phyloP scores from a whole-genome alignment of 805 yeast species.

The Nakazawaea ambrosiae region DNA sequence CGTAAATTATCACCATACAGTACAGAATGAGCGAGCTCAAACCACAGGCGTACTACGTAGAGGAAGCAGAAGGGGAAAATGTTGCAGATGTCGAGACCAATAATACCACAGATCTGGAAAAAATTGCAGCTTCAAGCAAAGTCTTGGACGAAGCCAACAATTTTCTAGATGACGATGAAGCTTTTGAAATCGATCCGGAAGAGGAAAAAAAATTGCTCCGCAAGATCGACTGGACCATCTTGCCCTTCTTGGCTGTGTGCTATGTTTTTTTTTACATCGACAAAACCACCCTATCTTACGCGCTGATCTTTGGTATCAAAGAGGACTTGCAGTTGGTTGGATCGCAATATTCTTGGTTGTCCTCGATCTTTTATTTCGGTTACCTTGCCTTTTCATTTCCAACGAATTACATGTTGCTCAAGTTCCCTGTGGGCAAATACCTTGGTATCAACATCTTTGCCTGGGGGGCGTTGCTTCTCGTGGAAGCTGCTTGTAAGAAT shows the following conservation, averaged over 20 bases:
- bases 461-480: conserved; percentile 36
- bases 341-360: conserved; percentile 18
- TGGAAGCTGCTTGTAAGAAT: conserved; percentile 33
- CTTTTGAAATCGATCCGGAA: conserved; percentile 13
- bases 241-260: conserved; percentile 23
- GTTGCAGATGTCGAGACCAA: no score
- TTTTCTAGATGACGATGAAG: conserved; percentile 7
- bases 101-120: no score
- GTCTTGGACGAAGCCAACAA: conserved; percentile 6
- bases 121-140: no score
- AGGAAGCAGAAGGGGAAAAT: no score
- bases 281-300: conserved; percentile 11
- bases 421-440: conserved; percentile 15
- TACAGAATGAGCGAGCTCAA: no score
- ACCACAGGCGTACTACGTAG: no score
- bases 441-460: conserved; percentile 24
- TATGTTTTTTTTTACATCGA: conserved; percentile 10
- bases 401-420: conserved; percentile 11
- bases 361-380: conserved; percentile 10
- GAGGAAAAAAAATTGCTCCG: conserved; percentile 25
- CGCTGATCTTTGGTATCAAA: conserved; percentile 29
- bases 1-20: no score
- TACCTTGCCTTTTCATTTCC: conserved; percentile 4
- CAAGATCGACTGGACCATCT: conserved; percentile 34
- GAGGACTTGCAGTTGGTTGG: conserved; percentile 23